A percentile compares a stretch with the other conserved stretches of the same genome.
These are phyloP conservation scores for Pythium aristosporum DNA, from an alignment of 352 stramenopile genomes.

Conservation along the genomic window DNA sequence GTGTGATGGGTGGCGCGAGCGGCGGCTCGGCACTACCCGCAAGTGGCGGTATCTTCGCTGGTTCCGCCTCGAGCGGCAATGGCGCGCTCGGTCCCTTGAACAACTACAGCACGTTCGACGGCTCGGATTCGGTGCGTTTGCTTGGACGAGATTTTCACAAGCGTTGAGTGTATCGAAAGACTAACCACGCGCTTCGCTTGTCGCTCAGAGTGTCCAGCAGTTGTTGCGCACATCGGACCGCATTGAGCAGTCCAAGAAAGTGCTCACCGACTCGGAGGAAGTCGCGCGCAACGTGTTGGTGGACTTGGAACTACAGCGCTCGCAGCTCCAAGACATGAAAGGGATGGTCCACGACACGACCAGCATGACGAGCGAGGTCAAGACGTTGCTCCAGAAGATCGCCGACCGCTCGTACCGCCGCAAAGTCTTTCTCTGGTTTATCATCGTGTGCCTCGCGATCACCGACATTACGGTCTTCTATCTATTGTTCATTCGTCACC, in stretches of 20 bases:
- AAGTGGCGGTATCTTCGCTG: conserved; percentile 20
- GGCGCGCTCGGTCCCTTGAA: conserved; percentile 29
- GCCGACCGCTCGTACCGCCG: conserved; percentile 67
- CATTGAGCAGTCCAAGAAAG: conserved; percentile 68
- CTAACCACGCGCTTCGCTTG: neutral
- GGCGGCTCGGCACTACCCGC: conserved; percentile 1
- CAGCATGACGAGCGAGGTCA: conserved; percentile 64
- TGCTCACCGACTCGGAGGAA: conserved; percentile 63
- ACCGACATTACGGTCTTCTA: conserved; percentile 82
- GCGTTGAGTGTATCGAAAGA: neutral
- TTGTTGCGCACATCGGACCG: conserved; percentile 72
- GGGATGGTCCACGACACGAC: conserved; percentile 74
- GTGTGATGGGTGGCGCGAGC: too few species aligned
- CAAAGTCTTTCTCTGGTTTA: conserved; percentile 65
- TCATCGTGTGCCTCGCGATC: conserved; percentile 63
- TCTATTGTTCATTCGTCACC: conserved; percentile 74
- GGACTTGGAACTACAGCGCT: conserved; percentile 76
- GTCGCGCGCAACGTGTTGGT: conserved; percentile 72
- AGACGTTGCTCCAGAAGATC: conserved; percentile 66
- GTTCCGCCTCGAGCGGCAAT: conserved; percentile 33
- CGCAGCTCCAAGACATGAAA: conserved; percentile 80
- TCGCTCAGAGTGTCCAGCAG: conserved; percentile 49
- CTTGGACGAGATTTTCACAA: neutral
- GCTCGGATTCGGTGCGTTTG: conserved; percentile 39
- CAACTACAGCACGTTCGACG: conserved; percentile 79